phyloP scores from a whole-genome alignment of 805 yeast species.

The Candida coleopterorum region DNA sequence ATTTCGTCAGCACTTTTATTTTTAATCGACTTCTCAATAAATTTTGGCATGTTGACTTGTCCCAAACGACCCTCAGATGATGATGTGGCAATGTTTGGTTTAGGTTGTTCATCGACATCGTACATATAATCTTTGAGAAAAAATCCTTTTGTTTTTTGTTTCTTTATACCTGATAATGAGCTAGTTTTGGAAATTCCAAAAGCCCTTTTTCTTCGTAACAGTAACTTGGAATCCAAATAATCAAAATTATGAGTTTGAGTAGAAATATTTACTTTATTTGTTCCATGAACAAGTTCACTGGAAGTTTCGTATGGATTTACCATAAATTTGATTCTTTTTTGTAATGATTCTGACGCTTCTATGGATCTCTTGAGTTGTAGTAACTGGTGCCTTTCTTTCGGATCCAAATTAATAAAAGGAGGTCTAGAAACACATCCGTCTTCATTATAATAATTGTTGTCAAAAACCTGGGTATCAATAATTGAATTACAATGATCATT shows the following conservation, averaged over 20 bases:
- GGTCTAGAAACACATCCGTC: conserved; percentile 39
- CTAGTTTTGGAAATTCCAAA: not conserved
- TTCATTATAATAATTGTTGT: conserved; percentile 31
- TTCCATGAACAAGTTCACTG: conserved; percentile 2
- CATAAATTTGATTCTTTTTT: conserved; percentile 33
- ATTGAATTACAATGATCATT: not conserved
- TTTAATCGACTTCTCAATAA: conserved; percentile 11
- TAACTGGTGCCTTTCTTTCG: conserved; percentile 38
- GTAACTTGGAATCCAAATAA: conserved; percentile 24
- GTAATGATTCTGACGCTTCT: conserved; percentile 31
- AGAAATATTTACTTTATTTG: conserved; percentile 33
- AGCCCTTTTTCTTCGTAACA: conserved; percentile 15
- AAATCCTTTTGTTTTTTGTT: conserved; percentile 19
- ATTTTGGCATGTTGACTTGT: conserved; percentile 26
- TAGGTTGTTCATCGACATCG: conserved; percentile 17
- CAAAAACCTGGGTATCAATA: conserved; percentile 10
- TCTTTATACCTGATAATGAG: conserved; percentile 9
- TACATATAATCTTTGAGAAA: conserved; percentile 35
- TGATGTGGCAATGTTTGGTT: not conserved
- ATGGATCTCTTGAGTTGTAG: conserved; percentile 35
- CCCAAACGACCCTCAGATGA: conserved; percentile 29
- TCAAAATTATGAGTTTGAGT: conserved; percentile 37
- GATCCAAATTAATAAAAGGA: conserved; percentile 41
- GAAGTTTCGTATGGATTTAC: conserved; percentile 39
- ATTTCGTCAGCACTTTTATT: not conserved